Evolutionary conservation across 306 rosid species (phyloP).

Genomic region (Pueraria montana): DNA sequence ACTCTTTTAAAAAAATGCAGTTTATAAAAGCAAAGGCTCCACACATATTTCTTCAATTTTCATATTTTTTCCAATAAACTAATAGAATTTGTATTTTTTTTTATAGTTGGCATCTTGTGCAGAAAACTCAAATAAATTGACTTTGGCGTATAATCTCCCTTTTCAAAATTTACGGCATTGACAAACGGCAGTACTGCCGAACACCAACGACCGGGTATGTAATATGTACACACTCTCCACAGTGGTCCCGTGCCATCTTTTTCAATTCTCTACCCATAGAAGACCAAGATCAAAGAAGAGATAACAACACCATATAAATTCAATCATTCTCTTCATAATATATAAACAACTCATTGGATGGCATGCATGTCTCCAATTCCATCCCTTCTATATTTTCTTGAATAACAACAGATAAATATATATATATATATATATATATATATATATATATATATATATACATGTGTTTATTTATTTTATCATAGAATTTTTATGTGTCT

Average conservation of each 20-base stretch:
- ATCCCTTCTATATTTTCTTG: background rate
- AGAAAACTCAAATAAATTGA: background rate
- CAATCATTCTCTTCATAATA: constrained; percentile 6
- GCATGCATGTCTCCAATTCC: background rate
- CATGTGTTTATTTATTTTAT: background rate
- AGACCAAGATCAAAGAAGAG: background rate
- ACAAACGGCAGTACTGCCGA: constrained; percentile 14
- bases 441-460: too few relatives aligned
- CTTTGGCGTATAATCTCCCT: background rate
- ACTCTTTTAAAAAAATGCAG: background rate
- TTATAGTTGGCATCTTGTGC: background rate
- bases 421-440: too few relatives aligned
- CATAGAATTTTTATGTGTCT: background rate
- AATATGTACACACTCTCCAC: background rate
- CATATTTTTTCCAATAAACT: background rate
- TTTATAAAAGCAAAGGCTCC: background rate
- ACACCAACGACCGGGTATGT: background rate
- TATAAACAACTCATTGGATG: background rate
- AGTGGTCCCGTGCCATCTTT: background rate
- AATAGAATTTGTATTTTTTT: background rate
- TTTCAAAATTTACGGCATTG: constrained; percentile 46
- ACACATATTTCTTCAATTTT: background rate
- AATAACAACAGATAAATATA: too few relatives aligned
- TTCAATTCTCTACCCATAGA: background rate
- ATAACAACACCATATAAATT: constrained; percentile 20